These are phyloP conservation scores for Nakazawaea ishiwadae DNA, from an alignment of 805 yeast genomes.

Conservation along the genomic window DNA sequence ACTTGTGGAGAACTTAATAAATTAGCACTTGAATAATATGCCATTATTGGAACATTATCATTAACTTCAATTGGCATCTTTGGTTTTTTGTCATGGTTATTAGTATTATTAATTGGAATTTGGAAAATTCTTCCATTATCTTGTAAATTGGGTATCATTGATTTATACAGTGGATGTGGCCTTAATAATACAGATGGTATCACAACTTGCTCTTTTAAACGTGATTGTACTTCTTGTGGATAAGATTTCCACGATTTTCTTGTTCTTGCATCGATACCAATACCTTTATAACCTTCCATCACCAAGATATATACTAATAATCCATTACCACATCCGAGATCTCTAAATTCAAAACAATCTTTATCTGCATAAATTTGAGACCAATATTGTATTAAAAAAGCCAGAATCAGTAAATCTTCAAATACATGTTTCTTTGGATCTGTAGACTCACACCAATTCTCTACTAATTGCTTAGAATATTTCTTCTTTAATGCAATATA, in stretches of 20 bases:
- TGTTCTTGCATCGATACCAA: constrained; percentile 85
- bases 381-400: constrained; percentile 90
- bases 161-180: constrained; percentile 60
- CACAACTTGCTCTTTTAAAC: constrained; percentile 70
- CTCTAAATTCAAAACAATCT: constrained; percentile 64
- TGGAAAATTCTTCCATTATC: constrained; percentile 63
- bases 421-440: constrained; percentile 95
- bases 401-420: constrained; percentile 94
- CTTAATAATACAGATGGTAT: constrained; percentile 72
- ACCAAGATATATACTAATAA: constrained; percentile 68
- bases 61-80: constrained; percentile 12
- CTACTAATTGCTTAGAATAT: constrained; percentile 70
- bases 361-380: constrained; percentile 35
- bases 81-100: constrained; percentile 11
- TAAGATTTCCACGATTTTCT: constrained; percentile 84
- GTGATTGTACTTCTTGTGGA: constrained; percentile 56
- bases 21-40: constrained; percentile 49
- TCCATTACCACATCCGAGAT: constrained; percentile 95
- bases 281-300: constrained; percentile 76
- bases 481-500: constrained; percentile 78
- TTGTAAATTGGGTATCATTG: constrained; percentile 45
- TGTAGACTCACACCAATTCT: constrained; percentile 87
- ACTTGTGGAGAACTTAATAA: constrained; percentile 49
- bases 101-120: constrained; percentile 33
- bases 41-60: constrained; percentile 40